Evolutionary conservation across 2,329 filamentous ascomycete species (phyloP).

Genomic region (Exophiala sp.): DNA sequence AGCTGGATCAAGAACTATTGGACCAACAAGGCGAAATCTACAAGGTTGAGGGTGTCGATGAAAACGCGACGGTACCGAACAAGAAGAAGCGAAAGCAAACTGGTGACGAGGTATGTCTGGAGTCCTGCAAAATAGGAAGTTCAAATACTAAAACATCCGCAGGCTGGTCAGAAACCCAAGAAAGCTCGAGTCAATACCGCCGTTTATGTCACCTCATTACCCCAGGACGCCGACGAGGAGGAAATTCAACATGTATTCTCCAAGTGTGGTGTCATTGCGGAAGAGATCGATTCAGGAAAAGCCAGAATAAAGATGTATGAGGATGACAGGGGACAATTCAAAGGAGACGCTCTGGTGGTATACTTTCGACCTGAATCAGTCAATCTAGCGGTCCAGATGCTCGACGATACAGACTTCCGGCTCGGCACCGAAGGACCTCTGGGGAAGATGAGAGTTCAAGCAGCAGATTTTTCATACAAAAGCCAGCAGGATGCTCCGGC

Average conservation of each 20-base stretch:
- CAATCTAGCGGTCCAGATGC: conserved; percentile 55
- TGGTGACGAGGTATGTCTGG: conserved; percentile 48
- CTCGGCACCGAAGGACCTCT: conserved; percentile 51
- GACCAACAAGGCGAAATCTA: conserved; percentile 62
- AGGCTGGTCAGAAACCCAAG: conserved; percentile 31
- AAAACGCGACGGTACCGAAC: conserved; percentile 47
- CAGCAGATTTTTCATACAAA: conserved; percentile 88
- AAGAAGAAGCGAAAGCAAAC: conserved; percentile 55
- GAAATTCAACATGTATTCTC: conserved; percentile 84
- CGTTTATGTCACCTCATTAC: conserved; percentile 86
- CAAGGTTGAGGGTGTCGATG: conserved; percentile 57
- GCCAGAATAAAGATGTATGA: conserved; percentile 92
- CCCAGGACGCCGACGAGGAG: conserved; percentile 69
- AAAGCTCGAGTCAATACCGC: conserved; percentile 71
- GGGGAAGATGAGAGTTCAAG: conserved; percentile 74
- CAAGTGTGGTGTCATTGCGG: conserved; percentile 86
- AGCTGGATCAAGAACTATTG: conserved; percentile 59
- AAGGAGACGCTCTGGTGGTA: conserved; percentile 87
- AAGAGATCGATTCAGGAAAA: conserved; percentile 83
- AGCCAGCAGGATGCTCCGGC: conserved; percentile 66
- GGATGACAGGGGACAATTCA: conserved; percentile 77
- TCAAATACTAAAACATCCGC: conserved; percentile 33
- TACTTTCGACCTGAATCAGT: conserved; percentile 97
- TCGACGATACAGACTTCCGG: conserved; percentile 65
- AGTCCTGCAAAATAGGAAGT: conserved; percentile 35